Evolutionary conservation across 768 basidiomycete genomes (phyloP), one percentile per base, ranked within the genome.

Genomic region (Mycena pura): DNA sequence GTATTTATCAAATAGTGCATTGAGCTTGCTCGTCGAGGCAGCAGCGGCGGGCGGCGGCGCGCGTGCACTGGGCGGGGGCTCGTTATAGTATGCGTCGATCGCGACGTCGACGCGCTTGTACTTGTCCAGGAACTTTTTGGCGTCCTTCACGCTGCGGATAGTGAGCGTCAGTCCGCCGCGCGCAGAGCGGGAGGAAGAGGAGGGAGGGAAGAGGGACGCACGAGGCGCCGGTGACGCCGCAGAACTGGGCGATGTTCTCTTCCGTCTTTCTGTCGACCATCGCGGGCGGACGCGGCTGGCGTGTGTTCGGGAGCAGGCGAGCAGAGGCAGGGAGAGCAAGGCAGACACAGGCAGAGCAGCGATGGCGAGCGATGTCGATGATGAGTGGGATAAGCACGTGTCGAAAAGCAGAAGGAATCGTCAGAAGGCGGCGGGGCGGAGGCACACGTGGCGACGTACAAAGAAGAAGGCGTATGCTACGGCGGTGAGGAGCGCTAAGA

Each of bases 21-120:
- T 78, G 25, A 92, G 72, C 65, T 84, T 89, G 75, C 79, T 81
- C 13, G 82, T 80, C 8, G 85, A 86, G 7, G 82, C 79, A 8
- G 71, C 68, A 14, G 71, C 47, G 11, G 60, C 44, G 56, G 56
- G 55, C 60, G 69, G 56, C 67, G 69, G 68, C 65, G 71, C 28
- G 59, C 7, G 34, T 15, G 44, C 22, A 21, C 44, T 40, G 5
- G 19, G 55, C 49, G 1, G 72, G 24, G 84, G 81, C 53, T 90
- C 84, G 65, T 83, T 85, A 75, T 84, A 91, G 72, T 80, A 93
- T 1, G 89, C 86, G 71, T 93, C 89, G 43, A 92, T 76, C 22
- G 91, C 91, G n/a, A 79, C 73, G 54, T 93, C 91, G 40, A 91
- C 74, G 34, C 86, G 84, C 66, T 85, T 87, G 76, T 90, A 80